Conservation (phyloP, 2,329 filamentous ascomycete genomes). For the Alternaria ethzedia region DNA sequence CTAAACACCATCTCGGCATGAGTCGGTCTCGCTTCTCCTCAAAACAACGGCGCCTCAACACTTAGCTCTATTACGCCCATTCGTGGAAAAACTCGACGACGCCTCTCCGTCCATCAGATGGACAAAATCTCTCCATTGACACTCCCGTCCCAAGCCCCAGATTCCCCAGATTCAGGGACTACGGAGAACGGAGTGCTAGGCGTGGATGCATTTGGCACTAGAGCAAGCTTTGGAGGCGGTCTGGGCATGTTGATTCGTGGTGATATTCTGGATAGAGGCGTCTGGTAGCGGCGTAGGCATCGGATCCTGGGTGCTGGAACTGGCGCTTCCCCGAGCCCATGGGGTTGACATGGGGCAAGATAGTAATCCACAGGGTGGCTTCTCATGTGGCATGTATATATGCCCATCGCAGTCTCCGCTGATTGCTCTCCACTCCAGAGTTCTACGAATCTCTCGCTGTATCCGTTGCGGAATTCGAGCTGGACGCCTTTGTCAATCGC, state of each 20-base stretch:
- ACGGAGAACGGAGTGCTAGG: slow-evolving; percentile 5
- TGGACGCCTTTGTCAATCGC: slow-evolving; percentile 1
- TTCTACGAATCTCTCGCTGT: slow-evolving; percentile 24
- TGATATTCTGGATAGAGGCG: slow-evolving; percentile 25
- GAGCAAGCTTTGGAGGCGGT: slow-evolving; percentile 27
- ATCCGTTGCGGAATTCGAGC: slow-evolving; percentile 21
- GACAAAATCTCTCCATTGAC: slow-evolving; percentile 15
- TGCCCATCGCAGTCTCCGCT: slow-evolving; percentile 7
- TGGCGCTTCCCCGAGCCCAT: slow-evolving; percentile 26
- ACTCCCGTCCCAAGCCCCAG: slow-evolving; percentile 33
- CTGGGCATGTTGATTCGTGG: slow-evolving; percentile 41
- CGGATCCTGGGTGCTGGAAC: slow-evolving; percentile 22
- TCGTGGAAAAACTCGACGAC: slow-evolving; percentile 35
- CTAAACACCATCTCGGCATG: slow-evolving; percentile 20
- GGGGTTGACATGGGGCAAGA: slow-evolving; percentile 21
- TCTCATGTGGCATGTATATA: slow-evolving; percentile 30
- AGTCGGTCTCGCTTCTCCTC: slow-evolving; percentile 8
- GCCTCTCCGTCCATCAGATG: slow-evolving; percentile 19
- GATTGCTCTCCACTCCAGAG: slow-evolving; percentile 13
- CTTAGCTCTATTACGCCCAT: slow-evolving; percentile 19
- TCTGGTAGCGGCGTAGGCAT: slow-evolving; percentile 1
- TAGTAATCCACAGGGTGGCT: slow-evolving; percentile 19
- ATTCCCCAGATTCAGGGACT: slow-evolving; percentile 20
- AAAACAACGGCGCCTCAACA: slow-evolving; percentile 13
- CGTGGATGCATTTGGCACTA: slow-evolving; percentile 16